These are phyloP conservation scores for Stygiomarasmius scandens DNA, from an alignment of 1,284 basidiomycete genomes.

Conservation along the genomic window DNA sequence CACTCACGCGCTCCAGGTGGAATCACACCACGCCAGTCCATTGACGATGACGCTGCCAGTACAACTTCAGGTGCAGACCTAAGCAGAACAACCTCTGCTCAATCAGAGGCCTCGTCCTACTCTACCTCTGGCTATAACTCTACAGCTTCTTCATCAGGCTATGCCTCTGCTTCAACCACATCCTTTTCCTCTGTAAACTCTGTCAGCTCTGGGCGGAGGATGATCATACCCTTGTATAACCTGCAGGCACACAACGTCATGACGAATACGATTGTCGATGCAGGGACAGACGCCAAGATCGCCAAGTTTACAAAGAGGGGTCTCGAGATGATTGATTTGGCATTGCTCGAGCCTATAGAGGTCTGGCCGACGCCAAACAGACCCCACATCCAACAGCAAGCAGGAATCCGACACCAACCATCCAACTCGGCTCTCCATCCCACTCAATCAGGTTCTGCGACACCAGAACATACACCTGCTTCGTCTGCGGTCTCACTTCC, in stretches of 20 bases:
- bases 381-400: background rate
- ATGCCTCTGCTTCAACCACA: constrained; percentile 51
- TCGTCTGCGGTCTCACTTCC: constrained; percentile 44
- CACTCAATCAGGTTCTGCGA: background rate
- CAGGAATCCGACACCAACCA: too few relatives aligned
- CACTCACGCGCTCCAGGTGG: constrained; percentile 45
- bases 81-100: constrained; percentile 18
- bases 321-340: constrained; percentile 80
- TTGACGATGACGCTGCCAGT: constrained; percentile 30
- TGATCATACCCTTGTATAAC: constrained; percentile 93
- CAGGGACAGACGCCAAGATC: constrained; percentile 93
- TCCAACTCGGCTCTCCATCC: too few relatives aligned
- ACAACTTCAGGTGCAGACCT: constrained; percentile 10
- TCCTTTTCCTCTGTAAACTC: constrained; percentile 58
- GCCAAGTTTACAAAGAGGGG: constrained; percentile 88
- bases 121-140: constrained; percentile 47
- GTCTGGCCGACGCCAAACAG: constrained; percentile 50
- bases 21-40: constrained; percentile 35
- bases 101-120: constrained; percentile 16
- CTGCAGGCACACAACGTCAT: constrained; percentile 92
- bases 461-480: constrained; percentile 28
- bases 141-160: constrained; percentile 40
- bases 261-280: constrained; percentile 88
- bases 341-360: constrained; percentile 81
- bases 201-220: constrained; percentile 55